A percentile compares a stretch with the other conserved stretches of the same genome.
Conservation (phyloP, 768 basidiomycete genomes). For the Antrodiella citrinella region DNA sequence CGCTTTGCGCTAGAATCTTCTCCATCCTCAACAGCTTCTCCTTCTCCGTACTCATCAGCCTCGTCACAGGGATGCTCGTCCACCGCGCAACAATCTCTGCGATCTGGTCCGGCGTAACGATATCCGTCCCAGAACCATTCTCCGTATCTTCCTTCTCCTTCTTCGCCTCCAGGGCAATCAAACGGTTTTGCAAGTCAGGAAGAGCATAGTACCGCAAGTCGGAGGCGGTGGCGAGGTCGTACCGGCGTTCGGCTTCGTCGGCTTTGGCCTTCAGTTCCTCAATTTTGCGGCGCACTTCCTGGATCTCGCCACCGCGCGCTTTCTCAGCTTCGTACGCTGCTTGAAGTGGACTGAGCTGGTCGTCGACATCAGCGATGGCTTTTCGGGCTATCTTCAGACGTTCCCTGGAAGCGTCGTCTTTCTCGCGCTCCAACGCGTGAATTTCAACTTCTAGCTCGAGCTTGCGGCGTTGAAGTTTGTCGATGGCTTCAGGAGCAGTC, state of each 20-base stretch:
- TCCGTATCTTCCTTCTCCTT: slow-evolving; percentile 66
- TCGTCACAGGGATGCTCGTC: slow-evolving; percentile 88
- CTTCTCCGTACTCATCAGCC: slow-evolving; percentile 81
- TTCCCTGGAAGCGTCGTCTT: slow-evolving; percentile 82
- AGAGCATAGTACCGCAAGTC: slow-evolving; percentile 90
- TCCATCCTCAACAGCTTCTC: slow-evolving; percentile 88
- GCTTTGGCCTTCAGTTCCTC: slow-evolving; percentile 89
- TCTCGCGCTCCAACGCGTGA: slow-evolving; percentile 89
- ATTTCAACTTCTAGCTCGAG: slow-evolving; percentile 92
- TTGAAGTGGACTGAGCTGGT: slow-evolving; percentile 73
- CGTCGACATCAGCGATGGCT: slow-evolving; percentile 76
- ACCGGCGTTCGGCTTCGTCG: slow-evolving; percentile 87
- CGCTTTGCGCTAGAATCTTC: slow-evolving; percentile 63
- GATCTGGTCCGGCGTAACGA: slow-evolving; percentile 83
- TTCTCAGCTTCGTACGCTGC: slow-evolving; percentile 87
- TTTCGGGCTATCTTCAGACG: slow-evolving; percentile 68
- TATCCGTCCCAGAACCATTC: slow-evolving; percentile 44
- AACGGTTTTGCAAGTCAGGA: slow-evolving; percentile 72
- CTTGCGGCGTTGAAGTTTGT: slow-evolving; percentile 81
- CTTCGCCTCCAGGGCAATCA: slow-evolving; percentile 64
- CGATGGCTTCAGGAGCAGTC: slow-evolving; percentile 90
- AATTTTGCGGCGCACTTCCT: slow-evolving; percentile 66
- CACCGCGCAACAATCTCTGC: slow-evolving; percentile 91
- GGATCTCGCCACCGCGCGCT: slow-evolving; percentile 72
- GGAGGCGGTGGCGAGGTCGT: slow-evolving; percentile 69